Base-by-base conservation (phyloP, 2,329 filamentous ascomycete species). In the Periconia sp. region DNA sequence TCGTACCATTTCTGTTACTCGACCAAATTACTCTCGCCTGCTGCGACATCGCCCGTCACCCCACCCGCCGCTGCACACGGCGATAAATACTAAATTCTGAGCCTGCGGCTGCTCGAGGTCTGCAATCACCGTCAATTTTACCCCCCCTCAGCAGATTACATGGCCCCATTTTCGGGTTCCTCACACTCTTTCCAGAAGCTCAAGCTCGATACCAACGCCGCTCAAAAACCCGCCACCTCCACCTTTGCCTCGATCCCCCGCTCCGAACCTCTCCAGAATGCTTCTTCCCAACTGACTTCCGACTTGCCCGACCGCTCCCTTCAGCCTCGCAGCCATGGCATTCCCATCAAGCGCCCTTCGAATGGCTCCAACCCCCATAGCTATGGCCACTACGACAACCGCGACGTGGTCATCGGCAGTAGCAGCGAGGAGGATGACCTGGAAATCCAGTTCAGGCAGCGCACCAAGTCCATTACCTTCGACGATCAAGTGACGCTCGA, bases 111-210 rank as follows among this genome's bases (percentile, higher is more conserved):
- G 54, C 46, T 47, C 44, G 64, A 70, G 69, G 69, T 69, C 66
- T 68, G 68, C 66, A 61, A 57, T 55, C 65, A 72, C 63, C 61
- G 64, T 70, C 56, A 65, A 60, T 59, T 62, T 64, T 63, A 33
- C 49, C 43, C 54, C 56, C 55, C 33, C 33, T 14, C 5, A 37
- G 51, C 55, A 55, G 57, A 54, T 68, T 62, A 49, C 68, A 75
- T 76, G 72, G 73, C 72, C 68, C 69, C 71, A 55, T 60, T 59
- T 56, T 59, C 70, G 63, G 66, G 66, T 60, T 69, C 69, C 66
- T 71, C 71, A 71, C 71, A 73, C 60, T 64, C 59, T 62, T 76
- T 76, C 66, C 72, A 72, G 66, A 76, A 76, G 61, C 72, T 76
- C 61, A 74, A 69, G 60, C 63, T 76, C 67, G 67, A 75, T 57